Evolutionary conservation across 371 early-diverging fungal species (phyloP), one percentile per base, ranked within the genome.

Genomic region (Mortierella sp.): DNA sequence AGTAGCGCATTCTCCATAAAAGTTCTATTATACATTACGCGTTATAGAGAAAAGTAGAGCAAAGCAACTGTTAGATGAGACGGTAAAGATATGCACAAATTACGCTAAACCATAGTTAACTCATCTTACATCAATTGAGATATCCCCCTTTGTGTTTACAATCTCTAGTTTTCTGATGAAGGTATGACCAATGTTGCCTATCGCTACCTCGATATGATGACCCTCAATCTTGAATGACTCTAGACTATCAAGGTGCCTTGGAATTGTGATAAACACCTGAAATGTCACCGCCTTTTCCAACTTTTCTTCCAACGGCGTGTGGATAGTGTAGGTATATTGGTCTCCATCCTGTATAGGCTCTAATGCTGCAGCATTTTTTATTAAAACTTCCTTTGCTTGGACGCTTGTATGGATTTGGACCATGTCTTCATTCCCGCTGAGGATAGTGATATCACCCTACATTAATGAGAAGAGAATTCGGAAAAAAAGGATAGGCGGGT

Each of bases 341-440:
- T 72, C 62, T 15, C 82, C 82, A 57, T 81, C 72, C 53, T 81
- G 76, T 40, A 67, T 52, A 57, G 82, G 76, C 10, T 81, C 76
- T 33, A 81, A 59, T 0, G 75, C 76, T 0, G 82, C 73, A 0
- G 82, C 76, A 47, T 81, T 81, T 61, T 69, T 75, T 55, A 81
- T 28, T 45, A 75, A 62, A 16, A 76, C 68, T 21, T 76, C 82
- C 24, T 72, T 75, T 41, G 82, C 82, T 33, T 72, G 82, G 53
- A 81, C 70, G 43, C 70, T 69, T 13, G 82, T 76, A 40, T 69
- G 65, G 67, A 81, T 81, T 4, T 69, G 71, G 28, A 81, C 64
- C 76, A 76, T 72, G 52, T 76, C 82, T 13, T 76, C 82, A 47
- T 71, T 80, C 2, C 76, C 76, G 40, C 82, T 76, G 38, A 81